Percentiles rank a stretch among this genome's conserved stretches.
These are phyloP conservation scores for Cercospora beticola DNA, from an alignment of 2,329 filamentous ascomycete genomes.

Conservation along the genomic window DNA sequence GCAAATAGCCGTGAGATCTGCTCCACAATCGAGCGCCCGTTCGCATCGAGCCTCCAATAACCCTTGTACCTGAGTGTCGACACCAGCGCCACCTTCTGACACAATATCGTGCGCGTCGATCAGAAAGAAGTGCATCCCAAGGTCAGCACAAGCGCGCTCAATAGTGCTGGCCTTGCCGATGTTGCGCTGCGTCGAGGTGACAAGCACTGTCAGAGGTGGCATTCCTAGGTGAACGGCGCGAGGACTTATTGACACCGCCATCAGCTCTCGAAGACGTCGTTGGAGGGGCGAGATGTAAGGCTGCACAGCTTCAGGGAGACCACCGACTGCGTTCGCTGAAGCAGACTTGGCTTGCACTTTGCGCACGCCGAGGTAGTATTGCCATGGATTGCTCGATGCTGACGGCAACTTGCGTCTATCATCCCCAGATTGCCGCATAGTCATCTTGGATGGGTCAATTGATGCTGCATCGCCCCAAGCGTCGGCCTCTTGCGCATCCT, in stretches of 20 bases:
- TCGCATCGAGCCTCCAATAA: constrained; percentile 85
- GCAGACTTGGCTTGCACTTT: constrained; percentile 56
- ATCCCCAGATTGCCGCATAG: constrained; percentile 88
- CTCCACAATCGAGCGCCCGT: constrained; percentile 81
- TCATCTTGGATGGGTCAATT: constrained; percentile 81
- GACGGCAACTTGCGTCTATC: constrained; percentile 78
- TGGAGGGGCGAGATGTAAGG: constrained; percentile 48
- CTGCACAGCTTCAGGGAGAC: constrained; percentile 41
- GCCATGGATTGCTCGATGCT: constrained; percentile 75
- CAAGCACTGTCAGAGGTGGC: constrained; percentile 81
- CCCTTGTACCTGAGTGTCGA: constrained; percentile 91
- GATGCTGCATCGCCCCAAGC: constrained; percentile 83
- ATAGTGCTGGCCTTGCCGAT: constrained; percentile 89
- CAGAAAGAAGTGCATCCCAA: constrained; percentile 83
- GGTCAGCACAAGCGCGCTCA: constrained; percentile 74
- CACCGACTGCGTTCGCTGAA: constrained; percentile 40
- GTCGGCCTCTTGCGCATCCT: constrained; percentile 61
- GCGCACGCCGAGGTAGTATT: constrained; percentile 81
- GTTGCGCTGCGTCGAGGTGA: constrained; percentile 87
- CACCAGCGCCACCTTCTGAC: constrained; percentile 83
- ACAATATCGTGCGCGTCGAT: constrained; percentile 93
- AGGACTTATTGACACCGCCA: constrained; percentile 84
- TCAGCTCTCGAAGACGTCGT: constrained; percentile 74
- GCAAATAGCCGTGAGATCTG: constrained; percentile 79
- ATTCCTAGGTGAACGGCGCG: constrained; percentile 83